These are phyloP conservation scores for Yarrowia galli DNA, from an alignment of 1,139 yeast species.

Conservation along the genomic window DNA sequence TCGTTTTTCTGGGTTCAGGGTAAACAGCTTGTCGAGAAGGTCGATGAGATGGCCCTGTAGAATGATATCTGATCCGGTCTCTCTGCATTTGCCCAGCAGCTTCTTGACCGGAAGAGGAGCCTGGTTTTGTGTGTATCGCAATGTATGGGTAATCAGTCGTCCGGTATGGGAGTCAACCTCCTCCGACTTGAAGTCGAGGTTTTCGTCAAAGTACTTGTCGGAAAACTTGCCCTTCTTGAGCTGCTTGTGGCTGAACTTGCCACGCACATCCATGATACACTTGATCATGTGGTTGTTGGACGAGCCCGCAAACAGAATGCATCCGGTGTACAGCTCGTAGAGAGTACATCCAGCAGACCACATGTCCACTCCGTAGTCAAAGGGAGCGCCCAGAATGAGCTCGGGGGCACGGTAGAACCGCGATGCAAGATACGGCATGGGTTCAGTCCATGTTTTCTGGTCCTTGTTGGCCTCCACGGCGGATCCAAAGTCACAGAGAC, in stretches of 20 bases:
- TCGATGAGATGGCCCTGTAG: conserved; percentile 53
- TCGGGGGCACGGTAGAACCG: conserved; percentile 95
- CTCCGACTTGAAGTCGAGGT: conserved; percentile 46
- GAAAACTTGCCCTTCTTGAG: conserved; percentile 48
- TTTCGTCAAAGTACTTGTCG: conserved; percentile 48
- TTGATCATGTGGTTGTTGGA: conserved; percentile 51
- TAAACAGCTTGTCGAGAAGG: conserved; percentile 70
- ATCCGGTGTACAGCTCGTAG: conserved; percentile 84
- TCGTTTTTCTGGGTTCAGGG: conserved; percentile 76
- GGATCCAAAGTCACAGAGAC: conserved; percentile 88
- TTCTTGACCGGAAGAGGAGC: conserved; percentile 43
- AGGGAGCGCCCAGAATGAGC: conserved; percentile 80
- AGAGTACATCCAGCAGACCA: conserved; percentile 95
- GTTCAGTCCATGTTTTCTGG: conserved; percentile 66
- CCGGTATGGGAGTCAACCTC: conserved; percentile 32
- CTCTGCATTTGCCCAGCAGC: conserved; percentile 38
- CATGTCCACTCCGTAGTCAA: conserved; percentile 80
- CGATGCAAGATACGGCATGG: conserved; percentile 86
- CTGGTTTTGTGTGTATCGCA: conserved; percentile 40
- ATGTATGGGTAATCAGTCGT: conserved; percentile 41
- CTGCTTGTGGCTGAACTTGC: conserved; percentile 49
- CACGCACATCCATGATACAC: conserved; percentile 50
- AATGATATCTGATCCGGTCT: conserved; percentile 37
- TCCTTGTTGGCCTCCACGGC: conserved; percentile 79
- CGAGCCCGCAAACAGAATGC: conserved; percentile 82